Evolutionary conservation across 1,284 basidiomycete genomes (phyloP).

Genomic region (Rhodotorula sp.): DNA sequence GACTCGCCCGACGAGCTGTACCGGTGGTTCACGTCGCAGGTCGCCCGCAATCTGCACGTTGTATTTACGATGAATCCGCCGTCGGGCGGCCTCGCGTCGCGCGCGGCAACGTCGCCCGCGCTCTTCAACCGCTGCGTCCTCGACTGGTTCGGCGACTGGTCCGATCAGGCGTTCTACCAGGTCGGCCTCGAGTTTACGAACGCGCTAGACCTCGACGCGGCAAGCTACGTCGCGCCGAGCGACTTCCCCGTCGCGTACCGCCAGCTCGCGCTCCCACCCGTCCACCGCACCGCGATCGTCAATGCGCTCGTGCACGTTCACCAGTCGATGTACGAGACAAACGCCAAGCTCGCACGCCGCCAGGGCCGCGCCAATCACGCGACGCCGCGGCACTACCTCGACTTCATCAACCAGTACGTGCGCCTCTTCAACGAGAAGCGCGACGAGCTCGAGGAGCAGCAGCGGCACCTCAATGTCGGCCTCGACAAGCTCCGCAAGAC

Average conservation of each 20-base stretch:
- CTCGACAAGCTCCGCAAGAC: conserved; percentile 96
- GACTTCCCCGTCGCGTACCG: conserved; percentile 88
- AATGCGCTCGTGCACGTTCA: conserved; percentile 95
- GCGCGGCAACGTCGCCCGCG: conserved; percentile 95
- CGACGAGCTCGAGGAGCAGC: conserved; percentile 98
- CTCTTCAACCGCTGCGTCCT: conserved; percentile 97
- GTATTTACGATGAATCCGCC: conserved; percentile 99
- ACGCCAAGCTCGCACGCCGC: conserved; percentile 81
- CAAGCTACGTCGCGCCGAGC: conserved; percentile 71
- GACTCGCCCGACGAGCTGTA: conserved; percentile 97
- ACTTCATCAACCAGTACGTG: conserved; percentile 98
- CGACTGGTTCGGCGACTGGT: conserved; percentile 99
- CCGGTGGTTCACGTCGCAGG: conserved; percentile 95
- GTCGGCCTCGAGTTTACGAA: conserved; percentile 94
- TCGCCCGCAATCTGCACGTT: conserved; percentile 93
- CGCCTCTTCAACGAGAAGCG: conserved; percentile 95
- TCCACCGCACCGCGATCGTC: conserved; percentile 83
- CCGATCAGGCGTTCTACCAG: conserved; percentile 94
- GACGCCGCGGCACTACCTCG: conserved; percentile 97
- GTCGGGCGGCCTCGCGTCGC: conserved; percentile 66
- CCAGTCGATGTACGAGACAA: conserved; percentile 84
- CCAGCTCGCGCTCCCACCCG: conserved; percentile 73
- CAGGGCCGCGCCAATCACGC: conserved; percentile 94
- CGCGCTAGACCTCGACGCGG: conserved; percentile 82
- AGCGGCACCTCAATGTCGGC: conserved; percentile 96